Evolutionary conservation across 495 filamentous ascomycete genomes (phyloP).

Genomic region (Penicillium maclennaniae): DNA sequence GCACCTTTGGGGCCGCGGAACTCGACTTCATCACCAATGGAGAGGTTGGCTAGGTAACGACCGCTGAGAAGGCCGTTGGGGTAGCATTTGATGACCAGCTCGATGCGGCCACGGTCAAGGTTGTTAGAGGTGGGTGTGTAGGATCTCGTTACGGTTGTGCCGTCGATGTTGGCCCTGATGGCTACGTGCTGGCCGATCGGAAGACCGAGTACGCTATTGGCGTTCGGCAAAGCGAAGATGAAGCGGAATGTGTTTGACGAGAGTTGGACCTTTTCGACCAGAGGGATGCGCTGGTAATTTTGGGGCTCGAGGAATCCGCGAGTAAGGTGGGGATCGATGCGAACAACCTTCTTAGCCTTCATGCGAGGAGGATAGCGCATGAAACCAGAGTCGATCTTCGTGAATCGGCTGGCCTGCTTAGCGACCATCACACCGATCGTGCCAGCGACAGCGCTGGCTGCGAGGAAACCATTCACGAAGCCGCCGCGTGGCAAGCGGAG

Average conservation of each 20-base stretch:
- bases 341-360: conserved; percentile 25
- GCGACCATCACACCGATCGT: conserved; percentile 22
- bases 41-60: conserved; percentile 41
- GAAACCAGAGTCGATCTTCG: conserved; percentile 33
- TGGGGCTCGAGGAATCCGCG: conserved; percentile 44
- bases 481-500: conserved; percentile 21
- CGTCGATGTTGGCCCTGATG: conserved; percentile 45
- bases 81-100: conserved; percentile 49
- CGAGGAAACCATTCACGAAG: conserved; percentile 34
- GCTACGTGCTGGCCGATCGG: conserved; percentile 53
- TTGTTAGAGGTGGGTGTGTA: conserved; percentile 55
- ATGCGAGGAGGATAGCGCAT: conserved; percentile 39
- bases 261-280: conserved; percentile 41
- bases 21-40: conserved; percentile 39
- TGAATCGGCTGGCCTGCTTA: conserved; percentile 22
- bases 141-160: conserved; percentile 38
- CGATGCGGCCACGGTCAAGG: conserved; percentile 41
- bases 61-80: conserved; percentile 46
- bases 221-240: conserved; percentile 44
- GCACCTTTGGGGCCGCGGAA: conserved; percentile 49
- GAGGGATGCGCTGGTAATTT: conserved; percentile 41
- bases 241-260: conserved; percentile 46
- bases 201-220: conserved; percentile 41
- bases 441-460: conserved; percentile 25
- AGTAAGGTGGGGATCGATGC: conserved; percentile 30